phyloP scores from a whole-genome alignment of 2,329 filamentous ascomycete genomes.

The Passalora sequoiae region DNA sequence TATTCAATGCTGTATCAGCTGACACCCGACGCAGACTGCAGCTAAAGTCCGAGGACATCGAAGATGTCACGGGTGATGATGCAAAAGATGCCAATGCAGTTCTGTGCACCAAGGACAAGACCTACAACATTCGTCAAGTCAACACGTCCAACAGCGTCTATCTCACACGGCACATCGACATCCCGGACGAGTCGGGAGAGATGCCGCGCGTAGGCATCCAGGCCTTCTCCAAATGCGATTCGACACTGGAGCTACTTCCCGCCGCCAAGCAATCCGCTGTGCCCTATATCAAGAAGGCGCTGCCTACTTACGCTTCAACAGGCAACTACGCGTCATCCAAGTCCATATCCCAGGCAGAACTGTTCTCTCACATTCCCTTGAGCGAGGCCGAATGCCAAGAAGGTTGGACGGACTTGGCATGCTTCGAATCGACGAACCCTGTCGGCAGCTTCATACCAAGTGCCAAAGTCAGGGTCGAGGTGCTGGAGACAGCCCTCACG shows the following conservation, averaged over 20 bases:
- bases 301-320: conserved; percentile 38
- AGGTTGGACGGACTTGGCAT: conserved; percentile 49
- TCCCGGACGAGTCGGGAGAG: conserved; percentile 18
- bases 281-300: conserved; percentile 33
- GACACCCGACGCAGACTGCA: conserved; percentile 32
- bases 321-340: conserved; percentile 17
- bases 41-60: conserved; percentile 38
- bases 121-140: conserved; percentile 59
- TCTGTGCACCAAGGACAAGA: conserved; percentile 54
- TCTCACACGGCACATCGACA: conserved; percentile 42
- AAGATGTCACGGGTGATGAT: conserved; percentile 24
- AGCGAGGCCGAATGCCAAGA: conserved; percentile 48
- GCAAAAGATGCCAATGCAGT: conserved; percentile 44
- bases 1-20: background rate
- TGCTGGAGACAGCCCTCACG: conserved; percentile 46
- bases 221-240: conserved; percentile 42
- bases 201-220: conserved; percentile 31
- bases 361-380: conserved; percentile 50
- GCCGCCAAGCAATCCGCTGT: conserved; percentile 34
- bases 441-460: conserved; percentile 44
- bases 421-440: conserved; percentile 43
- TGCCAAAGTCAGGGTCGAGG: conserved; percentile 41
- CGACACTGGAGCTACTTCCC: conserved; percentile 40
- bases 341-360: conserved; percentile 32
- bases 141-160: conserved; percentile 62